Base-by-base conservation (phyloP, 192 early-diverging fungal species). In the Umbelopsis ramanniana region DNA sequence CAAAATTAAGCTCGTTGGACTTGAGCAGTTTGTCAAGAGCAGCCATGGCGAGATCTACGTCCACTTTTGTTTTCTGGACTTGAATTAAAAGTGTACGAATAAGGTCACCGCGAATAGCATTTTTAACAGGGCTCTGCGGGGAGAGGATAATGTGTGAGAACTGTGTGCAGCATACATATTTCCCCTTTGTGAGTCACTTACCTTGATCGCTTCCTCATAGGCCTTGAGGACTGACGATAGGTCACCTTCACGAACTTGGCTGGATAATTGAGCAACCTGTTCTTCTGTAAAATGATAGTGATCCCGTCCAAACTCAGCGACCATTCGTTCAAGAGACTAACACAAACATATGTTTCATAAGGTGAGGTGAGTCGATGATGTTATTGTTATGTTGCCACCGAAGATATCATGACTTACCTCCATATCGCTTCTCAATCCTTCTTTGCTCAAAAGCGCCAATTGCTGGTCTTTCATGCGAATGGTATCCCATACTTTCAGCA, bases 1-100 rank as follows among this genome's bases (percentile, higher is more conserved):
- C 89, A 87, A 98, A 98, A 69, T 98, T 98, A 69, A 98, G 89
- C 74, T 98, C 96, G 78, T 98, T 98, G 0, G 96, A 90, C 69
- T 91, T 90, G 57, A 98, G 87, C 23, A 98, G 86, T 73, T 97
- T 95, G 77, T 98, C 95, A 23, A 98, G 75, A 0, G 96, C 95
- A 0, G 93, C 83, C 91, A 98, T 96, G 17, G 95, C 93, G 8
- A 95, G 80, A 43, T 94, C 94, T 33, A 94, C 87, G 77, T 98
- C 96, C 0, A 98, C 95, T 77, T 98, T 98, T 8, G 94, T 91
- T 77, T 98, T 98, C 82, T 98, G 96, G 7, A 98, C 79, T 73
- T 94, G 92, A 40, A 94, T 94, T 48, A 93, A 81, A 22, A 94
- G 81, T 6, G 91, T 87, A 46, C 89, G 86, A 22, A 94, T 79